These are phyloP conservation scores for Aureobasidium sp. DNA, from an alignment of 2,329 filamentous ascomycete genomes.

Conservation along the genomic window DNA sequence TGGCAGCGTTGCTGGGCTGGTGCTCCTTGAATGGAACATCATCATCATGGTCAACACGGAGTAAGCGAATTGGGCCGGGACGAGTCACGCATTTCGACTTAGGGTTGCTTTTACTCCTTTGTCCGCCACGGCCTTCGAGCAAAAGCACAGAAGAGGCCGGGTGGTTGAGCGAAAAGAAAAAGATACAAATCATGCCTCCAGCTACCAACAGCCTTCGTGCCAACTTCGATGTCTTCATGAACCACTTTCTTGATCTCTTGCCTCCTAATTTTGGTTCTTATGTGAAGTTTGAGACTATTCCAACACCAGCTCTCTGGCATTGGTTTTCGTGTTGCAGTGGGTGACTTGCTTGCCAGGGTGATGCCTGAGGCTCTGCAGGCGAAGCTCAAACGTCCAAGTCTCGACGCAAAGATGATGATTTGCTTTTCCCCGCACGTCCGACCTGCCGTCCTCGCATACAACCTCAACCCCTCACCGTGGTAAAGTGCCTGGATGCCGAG, in stretches of 20 bases:
- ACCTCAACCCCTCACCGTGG: background rate
- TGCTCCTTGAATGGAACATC: slow-evolving; percentile 6
- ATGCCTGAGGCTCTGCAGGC: background rate
- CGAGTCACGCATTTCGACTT: slow-evolving; percentile 15
- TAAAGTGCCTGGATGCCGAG: slow-evolving; percentile 9
- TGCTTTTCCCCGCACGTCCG: background rate
- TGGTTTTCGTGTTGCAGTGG: background rate
- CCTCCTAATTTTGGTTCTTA: background rate
- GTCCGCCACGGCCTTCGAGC: background rate
- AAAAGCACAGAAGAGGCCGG: background rate
- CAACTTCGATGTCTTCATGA: slow-evolving; percentile 13
- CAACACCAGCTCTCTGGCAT: background rate
- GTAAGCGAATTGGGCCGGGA: slow-evolving; percentile 12
- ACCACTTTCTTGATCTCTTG: background rate
- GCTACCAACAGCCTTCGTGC: slow-evolving; percentile 8
- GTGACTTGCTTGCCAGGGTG: background rate
- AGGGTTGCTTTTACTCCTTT: slow-evolving; percentile 13
- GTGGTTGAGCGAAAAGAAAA: slow-evolving; percentile 6
- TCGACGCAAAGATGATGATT: slow-evolving; percentile 2
- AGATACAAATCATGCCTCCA: slow-evolving; percentile 9
- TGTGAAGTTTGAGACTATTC: background rate
- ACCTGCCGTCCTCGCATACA: background rate
- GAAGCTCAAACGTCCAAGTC: background rate
- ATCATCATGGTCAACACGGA: slow-evolving; percentile 14
- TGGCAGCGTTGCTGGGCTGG: slow-evolving; percentile 15